Evolutionary conservation across 805 yeast species (phyloP).

Genomic region (Candida schatavii): DNA sequence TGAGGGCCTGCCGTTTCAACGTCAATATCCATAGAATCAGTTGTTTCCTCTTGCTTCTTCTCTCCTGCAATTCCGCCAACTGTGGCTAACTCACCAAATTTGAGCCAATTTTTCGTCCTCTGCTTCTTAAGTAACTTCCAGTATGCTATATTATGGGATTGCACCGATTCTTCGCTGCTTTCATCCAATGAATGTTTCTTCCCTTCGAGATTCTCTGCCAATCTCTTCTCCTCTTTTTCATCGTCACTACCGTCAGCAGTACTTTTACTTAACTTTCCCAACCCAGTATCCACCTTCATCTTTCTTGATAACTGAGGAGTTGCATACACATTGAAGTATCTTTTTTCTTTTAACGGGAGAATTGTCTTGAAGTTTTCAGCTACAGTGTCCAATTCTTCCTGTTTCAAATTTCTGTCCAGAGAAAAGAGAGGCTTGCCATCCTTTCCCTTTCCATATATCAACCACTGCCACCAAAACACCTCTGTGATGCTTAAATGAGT

Average conservation of each 20-base stretch:
- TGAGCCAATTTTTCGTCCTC: slow-evolving; percentile 24
- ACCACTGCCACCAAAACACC: slow-evolving; percentile 40
- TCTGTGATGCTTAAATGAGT: slow-evolving; percentile 28
- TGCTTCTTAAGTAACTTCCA: slow-evolving; percentile 31
- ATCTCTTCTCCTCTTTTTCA: not conserved
- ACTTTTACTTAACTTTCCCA: slow-evolving; percentile 15
- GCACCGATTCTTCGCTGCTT: slow-evolving; percentile 5
- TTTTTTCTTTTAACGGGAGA: slow-evolving; percentile 29
- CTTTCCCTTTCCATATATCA: slow-evolving; percentile 34
- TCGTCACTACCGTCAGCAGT: not conserved
- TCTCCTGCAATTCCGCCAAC: slow-evolving; percentile 1
- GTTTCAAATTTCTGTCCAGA: slow-evolving; percentile 17
- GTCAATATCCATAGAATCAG: not conserved
- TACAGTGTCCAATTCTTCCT: slow-evolving; percentile 18
- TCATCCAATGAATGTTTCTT: not conserved
- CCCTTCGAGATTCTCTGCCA: not conserved
- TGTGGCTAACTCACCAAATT: slow-evolving; percentile 18
- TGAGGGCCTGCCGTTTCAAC: slow-evolving; percentile 6
- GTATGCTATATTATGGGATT: slow-evolving; percentile 20
- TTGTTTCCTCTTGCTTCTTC: slow-evolving; percentile 4
- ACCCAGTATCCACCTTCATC: slow-evolving; percentile 35
- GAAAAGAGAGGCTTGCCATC: slow-evolving; percentile 28
- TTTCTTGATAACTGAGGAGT: slow-evolving; percentile 42
- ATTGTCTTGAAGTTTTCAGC: slow-evolving; percentile 15
- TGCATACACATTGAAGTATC: slow-evolving; percentile 39